Percentiles rank a stretch among this genome's conserved stretches.
Conservation (phyloP, 345 rosid genomes). For the Lepidium sativum region DNA sequence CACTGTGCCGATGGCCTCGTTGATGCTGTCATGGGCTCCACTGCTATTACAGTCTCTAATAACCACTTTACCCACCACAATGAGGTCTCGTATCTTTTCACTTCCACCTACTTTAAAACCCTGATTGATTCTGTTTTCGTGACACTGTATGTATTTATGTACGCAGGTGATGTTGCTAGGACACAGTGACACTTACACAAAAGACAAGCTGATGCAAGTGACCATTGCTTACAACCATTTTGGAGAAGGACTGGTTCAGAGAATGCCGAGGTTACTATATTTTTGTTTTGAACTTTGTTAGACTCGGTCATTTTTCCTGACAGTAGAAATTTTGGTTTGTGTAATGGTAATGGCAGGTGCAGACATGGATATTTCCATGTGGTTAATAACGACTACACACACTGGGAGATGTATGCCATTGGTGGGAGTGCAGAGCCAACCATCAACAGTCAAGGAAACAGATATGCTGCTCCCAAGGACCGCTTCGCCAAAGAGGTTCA, state of each 20-base stretch:
- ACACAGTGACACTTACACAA: slow-evolving; percentile 76
- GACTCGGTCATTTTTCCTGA: background rate
- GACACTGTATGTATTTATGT: background rate
- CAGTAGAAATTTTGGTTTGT: background rate
- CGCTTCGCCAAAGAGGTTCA: slow-evolving; percentile 81
- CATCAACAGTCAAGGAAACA: slow-evolving; percentile 92
- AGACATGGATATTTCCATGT: slow-evolving; percentile 95
- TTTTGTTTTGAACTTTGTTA: background rate
- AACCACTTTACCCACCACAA: slow-evolving; percentile 89
- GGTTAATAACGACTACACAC: slow-evolving; percentile 94
- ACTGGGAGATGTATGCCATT: slow-evolving; percentile 98
- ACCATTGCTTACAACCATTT: slow-evolving; percentile 96
- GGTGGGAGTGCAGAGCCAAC: slow-evolving; percentile 95
- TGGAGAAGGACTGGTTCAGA: slow-evolving; percentile 86
- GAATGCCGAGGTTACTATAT: slow-evolving; percentile 74
- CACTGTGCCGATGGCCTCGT: slow-evolving; percentile 92
- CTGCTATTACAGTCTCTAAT: slow-evolving; percentile 82
- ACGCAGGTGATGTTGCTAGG: slow-evolving; percentile 80
- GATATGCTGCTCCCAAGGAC: slow-evolving; percentile 73
- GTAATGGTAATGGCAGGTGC: slow-evolving; percentile 45
- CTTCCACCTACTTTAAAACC: background rate
- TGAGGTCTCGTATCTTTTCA: slow-evolving; percentile 39
- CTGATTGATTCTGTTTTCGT: background rate
- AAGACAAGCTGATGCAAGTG: slow-evolving; percentile 88
- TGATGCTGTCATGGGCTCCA: slow-evolving; percentile 95